phyloP scores from a whole-genome alignment of 2,329 filamentous ascomycete genomes.

The Paraphoma sp. region DNA sequence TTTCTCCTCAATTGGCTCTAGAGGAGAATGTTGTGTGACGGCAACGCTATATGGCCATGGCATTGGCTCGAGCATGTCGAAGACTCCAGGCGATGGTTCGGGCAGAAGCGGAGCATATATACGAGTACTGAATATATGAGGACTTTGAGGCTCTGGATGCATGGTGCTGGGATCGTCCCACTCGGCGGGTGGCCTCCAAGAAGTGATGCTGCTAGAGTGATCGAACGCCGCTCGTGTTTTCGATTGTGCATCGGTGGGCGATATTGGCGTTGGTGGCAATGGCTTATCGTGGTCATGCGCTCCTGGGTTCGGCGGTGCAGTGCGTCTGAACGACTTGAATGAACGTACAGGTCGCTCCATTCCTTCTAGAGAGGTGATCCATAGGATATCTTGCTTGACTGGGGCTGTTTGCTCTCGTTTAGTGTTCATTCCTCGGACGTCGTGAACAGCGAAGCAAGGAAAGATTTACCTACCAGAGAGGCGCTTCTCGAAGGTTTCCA shows the following conservation, averaged over 20 bases:
- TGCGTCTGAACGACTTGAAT: constrained; percentile 39
- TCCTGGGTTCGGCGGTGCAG: constrained; percentile 24
- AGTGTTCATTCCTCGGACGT: constrained; percentile 31
- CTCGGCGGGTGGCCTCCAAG: constrained; percentile 38
- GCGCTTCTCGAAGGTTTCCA: constrained; percentile 34
- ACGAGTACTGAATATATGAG: constrained; percentile 13
- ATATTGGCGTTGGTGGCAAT: constrained; percentile 30
- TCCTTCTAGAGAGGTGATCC: constrained; percentile 35
- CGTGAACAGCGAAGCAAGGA: constrained; percentile 20
- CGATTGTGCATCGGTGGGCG: not conserved
- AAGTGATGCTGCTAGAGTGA: constrained; percentile 13
- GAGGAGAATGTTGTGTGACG: constrained; percentile 13
- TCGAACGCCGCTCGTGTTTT: not conserved
- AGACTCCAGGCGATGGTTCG: constrained; percentile 33
- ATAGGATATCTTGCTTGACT: constrained; percentile 27
- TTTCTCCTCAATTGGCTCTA: constrained; percentile 29
- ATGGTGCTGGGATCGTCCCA: constrained; percentile 25
- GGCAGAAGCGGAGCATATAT: constrained; percentile 37
- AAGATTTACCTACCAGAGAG: constrained; percentile 8
- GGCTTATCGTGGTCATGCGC: constrained; percentile 26
- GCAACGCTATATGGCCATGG: constrained; percentile 10
- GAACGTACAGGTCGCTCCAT: constrained; percentile 43
- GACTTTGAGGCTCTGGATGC: constrained; percentile 3
- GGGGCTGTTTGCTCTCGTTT: constrained; percentile 28
- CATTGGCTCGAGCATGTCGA: constrained; percentile 18